A percentile compares a stretch with the other conserved stretches of the same genome.
Conservation (phyloP, 495 filamentous ascomycete genomes). For the Glutinoglossum americanum region DNA sequence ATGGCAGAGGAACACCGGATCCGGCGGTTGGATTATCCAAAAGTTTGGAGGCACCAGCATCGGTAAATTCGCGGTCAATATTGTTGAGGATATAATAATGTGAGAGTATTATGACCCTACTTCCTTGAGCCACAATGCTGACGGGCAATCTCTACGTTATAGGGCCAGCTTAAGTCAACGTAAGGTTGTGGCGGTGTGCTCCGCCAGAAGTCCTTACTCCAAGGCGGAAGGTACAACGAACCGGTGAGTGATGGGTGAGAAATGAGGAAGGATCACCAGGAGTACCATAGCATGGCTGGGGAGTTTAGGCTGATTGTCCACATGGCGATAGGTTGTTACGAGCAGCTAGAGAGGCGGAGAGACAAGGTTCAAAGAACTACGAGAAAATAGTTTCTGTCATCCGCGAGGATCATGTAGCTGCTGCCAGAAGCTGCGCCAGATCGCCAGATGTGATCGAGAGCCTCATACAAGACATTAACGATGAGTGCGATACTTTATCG, state of each 20-base stretch:
- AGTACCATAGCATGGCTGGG: too few species aligned
- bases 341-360: conserved; percentile 44
- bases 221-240: conserved; percentile 89
- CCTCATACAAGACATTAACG: conserved; percentile 38
- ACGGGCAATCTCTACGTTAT: neutral
- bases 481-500: conserved; percentile 44
- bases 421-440: conserved; percentile 38
- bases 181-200: conserved; percentile 75
- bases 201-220: conserved; percentile 71
- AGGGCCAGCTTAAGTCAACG: conserved; percentile 46
- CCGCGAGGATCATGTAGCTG: conserved; percentile 46
- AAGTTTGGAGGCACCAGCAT: conserved; percentile 68
- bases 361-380: conserved; percentile 37
- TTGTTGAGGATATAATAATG: conserved; percentile 54
- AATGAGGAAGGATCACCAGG: too few species aligned
- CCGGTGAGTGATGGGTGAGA: conserved; percentile 35
- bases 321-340: conserved; percentile 34
- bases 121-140: neutral
- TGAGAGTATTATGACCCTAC: conserved; percentile 12
- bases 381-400: conserved; percentile 52
- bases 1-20: neutral
- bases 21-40: conserved; percentile 49
- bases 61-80: conserved; percentile 45
- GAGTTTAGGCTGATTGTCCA: neutral
- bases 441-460: conserved; percentile 33